phyloP scores from a whole-genome alignment of 164 flowering plant genomes.

The Pachysandra terminalis region DNA sequence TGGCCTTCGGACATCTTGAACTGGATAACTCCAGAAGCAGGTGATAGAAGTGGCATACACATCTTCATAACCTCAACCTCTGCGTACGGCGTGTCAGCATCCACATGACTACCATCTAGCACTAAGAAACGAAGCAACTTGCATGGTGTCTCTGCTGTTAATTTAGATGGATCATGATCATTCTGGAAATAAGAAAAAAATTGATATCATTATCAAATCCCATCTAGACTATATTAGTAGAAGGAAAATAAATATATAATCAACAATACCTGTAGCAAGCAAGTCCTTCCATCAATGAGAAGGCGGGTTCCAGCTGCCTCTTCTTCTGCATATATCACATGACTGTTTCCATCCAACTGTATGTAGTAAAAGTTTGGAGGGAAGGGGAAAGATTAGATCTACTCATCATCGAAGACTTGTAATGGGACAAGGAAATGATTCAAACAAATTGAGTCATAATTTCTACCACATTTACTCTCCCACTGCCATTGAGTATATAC shows the following conservation, averaged over 20 bases:
- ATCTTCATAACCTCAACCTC: conserved; percentile 99
- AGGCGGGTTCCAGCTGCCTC: conserved; percentile 99
- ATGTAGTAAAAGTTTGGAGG: conserved; percentile 15
- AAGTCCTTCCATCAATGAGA: conserved; percentile 99
- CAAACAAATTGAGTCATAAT: not conserved
- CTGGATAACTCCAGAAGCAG: conserved; percentile 89
- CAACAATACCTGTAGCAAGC: conserved; percentile 86
- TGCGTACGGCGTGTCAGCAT: conserved; percentile 94
- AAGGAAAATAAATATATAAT: conserved; percentile 8
- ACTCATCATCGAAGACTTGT: not conserved
- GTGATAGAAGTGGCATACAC: conserved; percentile 99
- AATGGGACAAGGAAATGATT: not conserved
- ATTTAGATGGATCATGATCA: conserved; percentile 99
- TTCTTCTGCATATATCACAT: conserved; percentile 97
- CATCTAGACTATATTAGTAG: not conserved
- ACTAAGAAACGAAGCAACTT: conserved; percentile 89
- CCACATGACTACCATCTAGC: conserved; percentile 78
- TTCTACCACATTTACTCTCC: not conserved
- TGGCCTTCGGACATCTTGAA: conserved; percentile 96
- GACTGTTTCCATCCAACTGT: conserved; percentile 99
- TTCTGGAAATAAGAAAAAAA: conserved; percentile 49
- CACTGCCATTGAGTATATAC: not conserved
- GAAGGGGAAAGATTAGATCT: too few relatives aligned
- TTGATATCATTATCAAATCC: conserved; percentile 8
- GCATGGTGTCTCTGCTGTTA: conserved; percentile 99